Conservation (phyloP, 345 rosid species). For the Populus alba region DNA sequence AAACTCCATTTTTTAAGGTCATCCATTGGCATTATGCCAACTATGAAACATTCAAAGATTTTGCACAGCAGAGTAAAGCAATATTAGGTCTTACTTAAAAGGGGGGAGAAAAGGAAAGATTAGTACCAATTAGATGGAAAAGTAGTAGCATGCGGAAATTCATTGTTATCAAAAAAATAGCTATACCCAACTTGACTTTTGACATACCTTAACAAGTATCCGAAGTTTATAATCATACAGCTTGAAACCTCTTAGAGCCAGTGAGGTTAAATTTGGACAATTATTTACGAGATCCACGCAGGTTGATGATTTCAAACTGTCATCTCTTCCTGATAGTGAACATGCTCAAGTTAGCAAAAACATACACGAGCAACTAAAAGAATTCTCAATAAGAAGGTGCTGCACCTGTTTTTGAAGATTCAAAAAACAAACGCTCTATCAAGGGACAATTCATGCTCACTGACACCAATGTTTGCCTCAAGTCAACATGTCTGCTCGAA, state of each 20-base stretch:
- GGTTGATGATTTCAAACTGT: conserved; percentile 53
- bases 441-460: conserved; percentile 58
- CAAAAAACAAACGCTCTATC: conserved; percentile 72
- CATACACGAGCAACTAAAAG: conserved; percentile 1
- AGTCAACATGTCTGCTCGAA: conserved; percentile 54
- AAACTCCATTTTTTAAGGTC: background rate
- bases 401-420: conserved; percentile 63
- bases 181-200: background rate
- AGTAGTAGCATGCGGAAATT: background rate
- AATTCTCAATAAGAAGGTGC: conserved; percentile 18
- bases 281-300: conserved; percentile 65
- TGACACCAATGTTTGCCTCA: conserved; percentile 58
- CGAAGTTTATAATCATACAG: conserved; percentile 58
- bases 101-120: background rate
- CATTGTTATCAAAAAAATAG: background rate
- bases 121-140: background rate
- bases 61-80: background rate
- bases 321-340: conserved; percentile 58
- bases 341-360: conserved; percentile 25
- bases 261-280: conserved; percentile 64
- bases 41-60: background rate
- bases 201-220: conserved; percentile 59
- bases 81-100: background rate
- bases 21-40: background rate
- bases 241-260: conserved; percentile 85